Evolutionary conservation across 352 stramenopile genomes (phyloP).

Genomic region (Elongisporangium undulatum): DNA sequence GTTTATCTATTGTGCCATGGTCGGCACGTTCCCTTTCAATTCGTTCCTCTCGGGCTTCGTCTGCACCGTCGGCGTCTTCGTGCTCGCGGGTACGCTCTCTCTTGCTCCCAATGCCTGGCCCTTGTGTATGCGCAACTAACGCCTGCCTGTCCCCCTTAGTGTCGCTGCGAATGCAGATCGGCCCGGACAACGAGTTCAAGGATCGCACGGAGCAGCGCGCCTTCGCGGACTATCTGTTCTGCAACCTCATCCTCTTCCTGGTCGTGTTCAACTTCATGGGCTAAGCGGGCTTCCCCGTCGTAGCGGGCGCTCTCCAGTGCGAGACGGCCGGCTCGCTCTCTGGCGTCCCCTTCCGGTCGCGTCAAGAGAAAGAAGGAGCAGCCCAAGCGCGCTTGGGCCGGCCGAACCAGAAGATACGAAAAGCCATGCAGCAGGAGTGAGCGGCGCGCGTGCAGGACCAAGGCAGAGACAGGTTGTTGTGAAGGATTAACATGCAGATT

Average conservation of each 20-base stretch:
- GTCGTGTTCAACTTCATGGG: slow-evolving; percentile 94
- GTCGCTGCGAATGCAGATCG: slow-evolving; percentile 89
- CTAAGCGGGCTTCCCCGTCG: slow-evolving; percentile 29
- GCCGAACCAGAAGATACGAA: too few relatives aligned
- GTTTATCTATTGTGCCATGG: slow-evolving; percentile 90
- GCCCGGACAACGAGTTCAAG: slow-evolving; percentile 78
- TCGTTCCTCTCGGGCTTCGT: slow-evolving; percentile 90
- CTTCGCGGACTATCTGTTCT: slow-evolving; percentile 91
- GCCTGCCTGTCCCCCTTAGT: slow-evolving; percentile 25
- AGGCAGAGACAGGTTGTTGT: background rate
- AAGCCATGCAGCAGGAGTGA: too few relatives aligned
- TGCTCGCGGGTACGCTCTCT: slow-evolving; percentile 65
- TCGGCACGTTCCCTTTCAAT: slow-evolving; percentile 91
- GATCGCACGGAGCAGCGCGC: slow-evolving; percentile 82
- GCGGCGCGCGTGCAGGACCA: too few relatives aligned
- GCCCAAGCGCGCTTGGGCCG: too few relatives aligned
- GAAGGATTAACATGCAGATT: background rate
- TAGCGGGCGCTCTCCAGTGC: background rate
- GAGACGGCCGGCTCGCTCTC: background rate
- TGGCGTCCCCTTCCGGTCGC: background rate
- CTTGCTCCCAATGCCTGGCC: slow-evolving; percentile 1
- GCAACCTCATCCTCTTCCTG: slow-evolving; percentile 92
- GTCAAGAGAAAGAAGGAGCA: background rate
- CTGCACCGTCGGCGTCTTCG: slow-evolving; percentile 88
- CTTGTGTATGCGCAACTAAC: slow-evolving; percentile 1